These are phyloP conservation scores for Seminavis robusta DNA, from an alignment of 108 stramenopile species.

Conservation along the genomic window DNA sequence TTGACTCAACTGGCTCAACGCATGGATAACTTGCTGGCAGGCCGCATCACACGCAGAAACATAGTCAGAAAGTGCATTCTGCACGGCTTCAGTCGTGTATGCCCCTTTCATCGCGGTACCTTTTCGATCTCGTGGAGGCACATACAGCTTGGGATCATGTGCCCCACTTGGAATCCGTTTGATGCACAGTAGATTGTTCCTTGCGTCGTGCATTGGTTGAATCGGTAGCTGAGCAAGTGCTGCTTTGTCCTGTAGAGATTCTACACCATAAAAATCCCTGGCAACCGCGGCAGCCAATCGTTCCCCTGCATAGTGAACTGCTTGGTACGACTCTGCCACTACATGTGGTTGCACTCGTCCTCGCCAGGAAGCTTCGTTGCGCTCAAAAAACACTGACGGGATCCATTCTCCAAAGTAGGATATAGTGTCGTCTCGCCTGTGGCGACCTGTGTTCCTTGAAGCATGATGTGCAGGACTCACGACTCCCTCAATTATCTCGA, in stretches of 20 bases:
- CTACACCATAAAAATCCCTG: slow-evolving; percentile 58
- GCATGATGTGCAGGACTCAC: slow-evolving; percentile 45
- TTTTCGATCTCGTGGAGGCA: slow-evolving; percentile 83
- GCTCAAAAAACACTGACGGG: slow-evolving; percentile 58
- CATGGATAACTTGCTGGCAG: slow-evolving; percentile 39
- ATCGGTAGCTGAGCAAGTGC: too few relatives aligned
- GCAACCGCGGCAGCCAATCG: slow-evolving; percentile 49
- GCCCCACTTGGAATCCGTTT: slow-evolving; percentile 62
- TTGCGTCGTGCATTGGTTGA: slow-evolving; percentile 61
- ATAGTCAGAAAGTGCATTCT: slow-evolving; percentile 69
- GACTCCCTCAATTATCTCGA: slow-evolving; percentile 51
- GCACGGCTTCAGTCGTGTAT: slow-evolving; percentile 82
- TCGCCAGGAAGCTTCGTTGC: slow-evolving; percentile 77
- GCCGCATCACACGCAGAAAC: slow-evolving; percentile 59
- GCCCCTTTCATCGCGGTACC: slow-evolving; percentile 73
- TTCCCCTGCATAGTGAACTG: slow-evolving; percentile 43
- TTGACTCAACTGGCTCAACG: slow-evolving; percentile 48
- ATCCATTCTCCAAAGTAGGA: slow-evolving; percentile 36
- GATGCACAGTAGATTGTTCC: slow-evolving; percentile 82
- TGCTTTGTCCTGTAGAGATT: too few relatives aligned
- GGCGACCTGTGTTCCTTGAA: neutral
- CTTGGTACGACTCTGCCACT: slow-evolving; percentile 32
- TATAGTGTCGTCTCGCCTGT: slow-evolving; percentile 15
- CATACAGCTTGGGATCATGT: slow-evolving; percentile 38
- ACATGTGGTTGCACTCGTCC: slow-evolving; percentile 53